Base-by-base conservation (phyloP, 2,329 filamentous ascomycete species). In the Ophiostoma ips region DNA sequence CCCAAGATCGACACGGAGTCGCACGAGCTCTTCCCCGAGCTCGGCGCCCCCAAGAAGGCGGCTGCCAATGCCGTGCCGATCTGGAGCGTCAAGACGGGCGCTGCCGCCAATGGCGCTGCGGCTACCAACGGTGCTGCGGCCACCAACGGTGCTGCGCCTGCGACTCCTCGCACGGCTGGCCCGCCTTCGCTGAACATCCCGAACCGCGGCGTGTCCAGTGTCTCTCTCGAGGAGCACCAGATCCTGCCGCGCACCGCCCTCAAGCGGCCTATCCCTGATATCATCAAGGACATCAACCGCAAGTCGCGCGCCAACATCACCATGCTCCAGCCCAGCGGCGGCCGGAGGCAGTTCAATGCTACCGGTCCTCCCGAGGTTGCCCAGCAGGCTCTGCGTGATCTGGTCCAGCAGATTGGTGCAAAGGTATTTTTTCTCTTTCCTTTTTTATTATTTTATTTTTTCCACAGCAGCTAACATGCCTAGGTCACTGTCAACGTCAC, bases 21-120 rank as follows among this genome's bases (percentile, higher is more conserved):
- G 16, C 85, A 94, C 62, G 89, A 96, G 66, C 72, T 86, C 53
- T 98, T 98, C 74, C 92, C 92, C n/a, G 82, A 89, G 58, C 77
- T 98, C 44, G 90, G 89, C 55, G 76, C 69, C 19, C 66, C 73
- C 51, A 80, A 79, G 65, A 89, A 88, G 66, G 71, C 79, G 16
- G 66, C 75, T 11, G 66, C 68, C 53, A 70, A 28, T 28, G 24
- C 71, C 52, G 48, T 48, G 5, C 46, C 46, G 21, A 38, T 40
- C 46, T 48, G 46, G 46, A 31, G 45, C n/a, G 33, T 34, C 16
- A 67, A 68, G 54, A 69, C 71, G 55, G 68, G 50, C 54, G 68
- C 46, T 19, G 46, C 46, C 28, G 12, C 43, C 12, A 82, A 80
- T 61, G 80, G 78, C 56, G 53, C 69, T 53, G 66, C 68, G 36